phyloP scores from a whole-genome alignment of 1,284 basidiomycete species.

The Hymenochaete sp. region DNA sequence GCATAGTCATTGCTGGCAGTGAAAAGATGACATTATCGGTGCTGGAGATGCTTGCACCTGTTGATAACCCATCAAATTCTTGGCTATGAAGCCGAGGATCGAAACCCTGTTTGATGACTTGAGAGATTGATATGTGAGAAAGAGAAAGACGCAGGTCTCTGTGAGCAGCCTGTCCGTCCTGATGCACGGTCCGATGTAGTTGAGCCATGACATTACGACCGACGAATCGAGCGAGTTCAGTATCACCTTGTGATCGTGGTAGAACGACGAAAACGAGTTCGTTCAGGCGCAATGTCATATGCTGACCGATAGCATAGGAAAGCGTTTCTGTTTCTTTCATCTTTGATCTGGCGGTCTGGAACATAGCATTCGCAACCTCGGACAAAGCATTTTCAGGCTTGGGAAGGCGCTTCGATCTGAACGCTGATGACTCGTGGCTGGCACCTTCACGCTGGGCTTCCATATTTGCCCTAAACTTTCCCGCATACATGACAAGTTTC shows the following conservation, averaged over 20 bases:
- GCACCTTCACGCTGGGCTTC: constrained; percentile 67
- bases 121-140: constrained; percentile 65
- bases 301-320: constrained; percentile 56
- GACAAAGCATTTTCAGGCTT: constrained; percentile 72
- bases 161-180: constrained; percentile 38
- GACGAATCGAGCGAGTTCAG: constrained; percentile 64
- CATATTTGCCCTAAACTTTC: constrained; percentile 65
- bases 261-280: constrained; percentile 61
- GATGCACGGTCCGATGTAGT: constrained; percentile 51
- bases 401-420: constrained; percentile 54
- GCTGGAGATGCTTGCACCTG: constrained; percentile 40
- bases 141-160: constrained; percentile 64
- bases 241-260: constrained; percentile 64
- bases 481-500: constrained; percentile 60
- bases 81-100: constrained; percentile 23
- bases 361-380: constrained; percentile 75
- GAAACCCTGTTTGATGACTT: constrained; percentile 49
- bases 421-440: constrained; percentile 62
- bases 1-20: constrained; percentile 69
- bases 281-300: constrained; percentile 60
- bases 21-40: constrained; percentile 66
- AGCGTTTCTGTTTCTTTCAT: constrained; percentile 57
- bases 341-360: constrained; percentile 60
- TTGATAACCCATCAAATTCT: constrained; percentile 14
- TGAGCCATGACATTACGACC: constrained; percentile 58